Base-by-base conservation (phyloP, 169 alveolate genomes). In the Toxoplasma gondii region DNA sequence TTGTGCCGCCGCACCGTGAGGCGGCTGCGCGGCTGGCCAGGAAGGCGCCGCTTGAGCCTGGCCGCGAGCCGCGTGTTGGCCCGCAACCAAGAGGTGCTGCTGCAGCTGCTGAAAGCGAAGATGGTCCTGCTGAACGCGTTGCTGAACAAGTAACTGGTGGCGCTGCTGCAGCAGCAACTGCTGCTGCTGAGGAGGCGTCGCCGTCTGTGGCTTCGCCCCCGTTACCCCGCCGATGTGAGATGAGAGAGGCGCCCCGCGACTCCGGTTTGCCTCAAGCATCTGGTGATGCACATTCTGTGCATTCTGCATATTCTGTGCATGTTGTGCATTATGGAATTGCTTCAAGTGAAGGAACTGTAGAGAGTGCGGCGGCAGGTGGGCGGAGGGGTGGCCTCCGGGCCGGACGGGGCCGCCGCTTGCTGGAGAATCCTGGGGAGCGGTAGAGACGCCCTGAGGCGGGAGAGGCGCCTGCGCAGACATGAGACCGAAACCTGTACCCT, bases 111-210 rank as follows among this genome's bases (percentile, higher is more conserved):
- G 84, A 31, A 74, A 12, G 45, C 19, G 84, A 17, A 34, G 38
- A 27, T 74, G 84, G n/a, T 34, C 84, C 44, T 74, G 84, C 44
- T 31, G 49, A 36, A 34, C 45, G 84, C 84, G 84, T 44, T 34
- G 84, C 44, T 34, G 84, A 31, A 34, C 45, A 31, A 34, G 84
- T 36, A 36, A 34, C 84, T 34, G 39, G 43, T 74, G 84, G 9
- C 45, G 84, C 84, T 22, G 82, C 31, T 74, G 84, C 43, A 34
- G 84, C 84, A 36, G 84, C 84, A 74, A 16, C 43, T 74, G 84
- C 43, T 36, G 49, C 43, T 31, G 41, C 82, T 29, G 41, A 24
- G 82, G 39, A 1, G 84, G 45, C 1, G 19, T 16, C 10, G 39
- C 39, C 41, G 9, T 16, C 44, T 74, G 44, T 7, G 39, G 43